phyloP scores from a whole-genome alignment of 2,329 filamentous ascomycete species.

The Hypoxylon sp. region DNA sequence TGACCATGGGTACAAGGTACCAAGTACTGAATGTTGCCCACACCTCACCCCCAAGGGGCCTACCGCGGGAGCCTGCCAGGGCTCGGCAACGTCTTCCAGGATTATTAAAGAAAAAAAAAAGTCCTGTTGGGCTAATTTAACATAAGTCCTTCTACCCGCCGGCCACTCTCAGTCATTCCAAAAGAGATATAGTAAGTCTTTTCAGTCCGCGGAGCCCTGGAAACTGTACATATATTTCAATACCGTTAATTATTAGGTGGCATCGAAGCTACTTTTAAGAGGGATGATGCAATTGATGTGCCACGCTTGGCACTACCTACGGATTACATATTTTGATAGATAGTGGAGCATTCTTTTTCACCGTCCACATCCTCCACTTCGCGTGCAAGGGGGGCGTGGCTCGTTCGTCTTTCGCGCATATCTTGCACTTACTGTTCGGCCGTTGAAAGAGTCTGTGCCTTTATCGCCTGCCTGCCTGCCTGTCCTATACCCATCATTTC shows the following conservation, averaged over 20 bases:
- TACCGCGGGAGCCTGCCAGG: slow-evolving; percentile 34
- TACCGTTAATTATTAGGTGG: slow-evolving; percentile 44
- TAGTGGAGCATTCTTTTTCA: slow-evolving; percentile 41
- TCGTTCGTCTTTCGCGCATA: slow-evolving; percentile 41
- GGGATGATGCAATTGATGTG: slow-evolving; percentile 43
- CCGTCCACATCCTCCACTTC: slow-evolving; percentile 41
- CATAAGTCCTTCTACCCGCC: slow-evolving; percentile 30
- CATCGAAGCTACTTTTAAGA: slow-evolving; percentile 45
- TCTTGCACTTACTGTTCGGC: slow-evolving; percentile 43
- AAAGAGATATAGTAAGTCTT: slow-evolving; percentile 36
- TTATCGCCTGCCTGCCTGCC: slow-evolving; percentile 27
- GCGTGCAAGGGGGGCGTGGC: slow-evolving; percentile 41
- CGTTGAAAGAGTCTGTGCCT: slow-evolving; percentile 32
- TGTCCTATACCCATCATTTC: slow-evolving; percentile 10
- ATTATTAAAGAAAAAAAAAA: slow-evolving; percentile 30
- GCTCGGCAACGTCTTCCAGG: slow-evolving; percentile 33
- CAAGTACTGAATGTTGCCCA: slow-evolving; percentile 34
- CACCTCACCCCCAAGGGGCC: slow-evolving; percentile 27
- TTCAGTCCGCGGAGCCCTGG: slow-evolving; percentile 34
- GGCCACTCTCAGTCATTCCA: slow-evolving; percentile 27
- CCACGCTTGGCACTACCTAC: slow-evolving; percentile 41
- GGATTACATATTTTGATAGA: slow-evolving; percentile 42
- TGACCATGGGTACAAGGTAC: slow-evolving; percentile 12
- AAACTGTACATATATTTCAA: slow-evolving; percentile 42
- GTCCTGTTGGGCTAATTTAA: slow-evolving; percentile 40